A percentile compares a stretch with the other conserved stretches of the same genome.
These are phyloP conservation scores for Rickenella mellea DNA, from an alignment of 768 basidiomycete genomes.

Conservation along the genomic window DNA sequence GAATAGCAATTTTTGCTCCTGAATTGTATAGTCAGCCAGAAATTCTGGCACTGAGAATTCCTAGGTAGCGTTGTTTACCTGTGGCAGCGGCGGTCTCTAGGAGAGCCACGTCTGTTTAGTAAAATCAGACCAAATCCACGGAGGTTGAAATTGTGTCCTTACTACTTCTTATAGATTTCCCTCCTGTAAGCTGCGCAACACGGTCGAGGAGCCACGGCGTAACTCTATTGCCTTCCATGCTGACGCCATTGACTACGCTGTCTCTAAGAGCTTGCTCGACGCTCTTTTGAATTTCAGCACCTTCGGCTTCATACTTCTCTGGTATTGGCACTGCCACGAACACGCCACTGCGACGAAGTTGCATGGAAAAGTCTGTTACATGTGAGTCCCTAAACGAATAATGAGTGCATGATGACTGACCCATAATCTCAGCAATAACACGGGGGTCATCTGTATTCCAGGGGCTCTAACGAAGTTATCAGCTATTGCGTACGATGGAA, in stretches of 20 bases:
- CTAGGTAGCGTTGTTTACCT: conserved; percentile 34
- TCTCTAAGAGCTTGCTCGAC: conserved; percentile 83
- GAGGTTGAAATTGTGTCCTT: conserved; percentile 16
- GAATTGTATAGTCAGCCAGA: conserved; percentile 4
- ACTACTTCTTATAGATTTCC: conserved; percentile 67
- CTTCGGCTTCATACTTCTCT: conserved; percentile 55
- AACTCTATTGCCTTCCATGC: conserved; percentile 75
- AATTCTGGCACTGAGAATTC: background rate
- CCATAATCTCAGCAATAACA: conserved; percentile 64
- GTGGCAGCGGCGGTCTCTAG: conserved; percentile 82
- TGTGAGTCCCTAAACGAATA: conserved; percentile 1
- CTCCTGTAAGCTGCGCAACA: conserved; percentile 71
- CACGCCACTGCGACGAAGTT: conserved; percentile 61
- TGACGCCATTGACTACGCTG: conserved; percentile 72
- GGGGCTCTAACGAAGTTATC: conserved; percentile 48
- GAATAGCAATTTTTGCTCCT: conserved; percentile 75
- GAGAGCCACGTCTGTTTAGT: conserved; percentile 65
- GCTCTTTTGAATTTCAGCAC: conserved; percentile 58
- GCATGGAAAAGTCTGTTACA: conserved; percentile 30
- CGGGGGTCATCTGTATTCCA: conserved; percentile 60
- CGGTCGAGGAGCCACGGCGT: conserved; percentile 91
- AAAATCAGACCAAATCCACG: background rate
- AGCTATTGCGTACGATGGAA: background rate
- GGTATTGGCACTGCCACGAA: conserved; percentile 91
- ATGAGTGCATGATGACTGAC: conserved; percentile 30